These are phyloP conservation scores for Eimeria maxima DNA, from an alignment of 169 alveolate genomes.

Conservation along the genomic window DNA sequence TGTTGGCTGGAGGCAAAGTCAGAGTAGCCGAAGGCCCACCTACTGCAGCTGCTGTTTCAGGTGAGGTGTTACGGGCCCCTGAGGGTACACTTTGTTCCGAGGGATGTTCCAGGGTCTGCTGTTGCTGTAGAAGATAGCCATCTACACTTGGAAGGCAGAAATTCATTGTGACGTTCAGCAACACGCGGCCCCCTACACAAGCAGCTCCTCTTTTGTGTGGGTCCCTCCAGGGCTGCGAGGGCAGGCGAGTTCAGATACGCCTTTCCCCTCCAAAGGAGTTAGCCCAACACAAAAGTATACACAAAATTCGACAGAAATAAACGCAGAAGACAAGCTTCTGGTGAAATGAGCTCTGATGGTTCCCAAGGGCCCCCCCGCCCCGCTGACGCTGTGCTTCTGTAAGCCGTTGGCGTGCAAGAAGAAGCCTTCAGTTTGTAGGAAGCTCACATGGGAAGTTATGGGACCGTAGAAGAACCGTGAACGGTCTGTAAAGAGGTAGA, in stretches of 20 bases:
- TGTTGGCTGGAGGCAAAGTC: conserved; percentile 2
- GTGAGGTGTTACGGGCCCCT: background rate
- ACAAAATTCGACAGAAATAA: background rate
- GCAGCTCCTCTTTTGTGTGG: conserved; percentile 28
- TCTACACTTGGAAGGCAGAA: conserved; percentile 49
- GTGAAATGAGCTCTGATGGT: background rate
- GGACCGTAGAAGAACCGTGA: background rate
- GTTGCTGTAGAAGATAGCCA: background rate
- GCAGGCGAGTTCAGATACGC: background rate
- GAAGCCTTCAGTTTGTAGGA: background rate
- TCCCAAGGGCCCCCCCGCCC: conserved; percentile 30
- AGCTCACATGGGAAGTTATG: background rate
- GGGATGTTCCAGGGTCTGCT: conserved; percentile 1
- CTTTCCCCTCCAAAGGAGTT: background rate
- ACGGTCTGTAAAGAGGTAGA: background rate
- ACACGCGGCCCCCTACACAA: conserved; percentile 3
- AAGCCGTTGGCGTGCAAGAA: background rate
- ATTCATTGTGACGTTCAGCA: conserved; percentile 35
- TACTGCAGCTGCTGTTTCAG: background rate
- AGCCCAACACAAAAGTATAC: background rate
- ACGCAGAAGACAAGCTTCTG: conserved; percentile 25
- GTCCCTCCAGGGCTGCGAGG: conserved; percentile 42
- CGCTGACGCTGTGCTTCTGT: background rate
- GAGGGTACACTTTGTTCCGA: background rate
- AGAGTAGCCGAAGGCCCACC: background rate